Evolutionary conservation across 208 protist genomes (phyloP).

Genomic region (Trypanosoma avium): DNA sequence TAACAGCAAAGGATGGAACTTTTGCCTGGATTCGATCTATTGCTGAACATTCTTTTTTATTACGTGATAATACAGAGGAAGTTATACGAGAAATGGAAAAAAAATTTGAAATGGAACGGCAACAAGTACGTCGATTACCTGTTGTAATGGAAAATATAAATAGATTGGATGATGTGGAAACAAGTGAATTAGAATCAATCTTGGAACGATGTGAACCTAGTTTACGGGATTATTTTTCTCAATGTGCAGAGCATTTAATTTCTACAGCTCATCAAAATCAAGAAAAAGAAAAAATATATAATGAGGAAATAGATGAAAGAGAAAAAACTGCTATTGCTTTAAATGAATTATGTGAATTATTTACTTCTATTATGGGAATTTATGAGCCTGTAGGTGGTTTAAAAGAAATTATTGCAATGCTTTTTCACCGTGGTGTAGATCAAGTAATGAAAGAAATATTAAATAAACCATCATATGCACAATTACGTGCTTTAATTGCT

Average conservation of each 20-base stretch:
- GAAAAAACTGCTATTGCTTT: neutral
- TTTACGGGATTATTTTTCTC: constrained; percentile 1
- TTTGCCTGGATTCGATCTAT: constrained; percentile 45
- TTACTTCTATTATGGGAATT: constrained; percentile 3
- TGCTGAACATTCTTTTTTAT: constrained; percentile 56
- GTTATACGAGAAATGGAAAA: constrained; percentile 52
- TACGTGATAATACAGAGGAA: constrained; percentile 71
- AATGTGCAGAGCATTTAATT: constrained; percentile 10
- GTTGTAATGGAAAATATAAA: constrained; percentile 5
- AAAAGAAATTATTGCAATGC: constrained; percentile 40
- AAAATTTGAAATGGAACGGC: constrained; percentile 49
- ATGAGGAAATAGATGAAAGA: neutral
- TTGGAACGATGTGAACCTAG: constrained; percentile 12
- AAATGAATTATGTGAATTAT: constrained; percentile 1
- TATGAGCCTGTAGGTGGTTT: constrained; percentile 14
- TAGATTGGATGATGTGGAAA: neutral
- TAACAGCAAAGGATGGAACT: constrained; percentile 13
- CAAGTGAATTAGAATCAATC: neutral
- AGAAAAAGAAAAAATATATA: neutral
- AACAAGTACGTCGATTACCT: constrained; percentile 13
- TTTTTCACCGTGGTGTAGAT: constrained; percentile 48
- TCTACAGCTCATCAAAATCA: neutral
- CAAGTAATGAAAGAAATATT: constrained; percentile 34
- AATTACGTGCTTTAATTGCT: constrained; percentile 41
- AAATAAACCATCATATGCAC: constrained; percentile 32